These are phyloP conservation scores for Citrullus mucosospermus DNA, from an alignment of 306 rosid species.

Conservation along the genomic window DNA sequence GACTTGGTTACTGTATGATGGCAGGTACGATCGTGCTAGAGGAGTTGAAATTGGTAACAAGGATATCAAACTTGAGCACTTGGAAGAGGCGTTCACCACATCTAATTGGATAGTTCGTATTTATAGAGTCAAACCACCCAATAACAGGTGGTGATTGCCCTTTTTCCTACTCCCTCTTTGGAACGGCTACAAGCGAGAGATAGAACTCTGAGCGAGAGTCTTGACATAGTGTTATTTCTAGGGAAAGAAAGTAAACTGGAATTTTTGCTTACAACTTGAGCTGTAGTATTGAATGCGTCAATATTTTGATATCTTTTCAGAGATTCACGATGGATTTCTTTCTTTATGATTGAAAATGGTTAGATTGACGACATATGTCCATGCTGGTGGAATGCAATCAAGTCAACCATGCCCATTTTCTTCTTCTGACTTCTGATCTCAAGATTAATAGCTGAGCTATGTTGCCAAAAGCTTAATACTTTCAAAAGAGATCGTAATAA, in stretches of 20 bases:
- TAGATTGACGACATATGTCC: background rate
- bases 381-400: background rate
- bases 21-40: conserved; percentile 93
- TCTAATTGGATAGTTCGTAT: conserved; percentile 98
- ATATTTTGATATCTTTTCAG: background rate
- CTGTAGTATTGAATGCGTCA: background rate
- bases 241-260: background rate
- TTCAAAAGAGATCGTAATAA: too few species aligned
- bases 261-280: conserved; percentile 11
- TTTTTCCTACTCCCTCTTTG: background rate
- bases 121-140: conserved; percentile 96
- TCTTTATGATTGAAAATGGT: background rate
- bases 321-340: background rate
- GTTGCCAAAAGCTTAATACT: too few species aligned
- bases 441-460: too few species aligned
- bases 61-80: conserved; percentile 82
- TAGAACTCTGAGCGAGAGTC: background rate
- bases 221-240: background rate
- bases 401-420: background rate
- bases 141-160: conserved; percentile 69
- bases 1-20: conserved; percentile 7
- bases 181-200: background rate
- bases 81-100: conserved; percentile 98
- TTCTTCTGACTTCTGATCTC: too few species aligned
- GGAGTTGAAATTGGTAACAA: conserved; percentile 98